phyloP scores from a whole-genome alignment of 1,284 basidiomycete genomes.

The Schizopora paradoxa region DNA sequence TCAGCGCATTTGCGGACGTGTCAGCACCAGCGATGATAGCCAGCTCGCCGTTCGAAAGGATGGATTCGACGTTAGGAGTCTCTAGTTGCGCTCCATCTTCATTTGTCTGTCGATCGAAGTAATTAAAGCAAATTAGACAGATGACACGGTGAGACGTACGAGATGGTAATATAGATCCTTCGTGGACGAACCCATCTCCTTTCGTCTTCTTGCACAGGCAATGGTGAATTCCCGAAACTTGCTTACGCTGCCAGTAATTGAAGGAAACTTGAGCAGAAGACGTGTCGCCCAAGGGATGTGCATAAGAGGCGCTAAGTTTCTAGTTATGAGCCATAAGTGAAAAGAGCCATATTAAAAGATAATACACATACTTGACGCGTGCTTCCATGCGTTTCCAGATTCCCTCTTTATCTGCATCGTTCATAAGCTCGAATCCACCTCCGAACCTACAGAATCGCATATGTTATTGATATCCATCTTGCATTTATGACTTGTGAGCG shows the following conservation, averaged over 20 bases:
- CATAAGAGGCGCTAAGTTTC: constrained; percentile 3
- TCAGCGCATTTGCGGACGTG: constrained; percentile 30
- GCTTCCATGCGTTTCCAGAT: constrained; percentile 18
- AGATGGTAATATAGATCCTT: constrained; percentile 16
- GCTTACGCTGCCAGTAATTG: constrained; percentile 7
- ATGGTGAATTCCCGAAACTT: constrained; percentile 14
- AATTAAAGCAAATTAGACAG: constrained; percentile 12
- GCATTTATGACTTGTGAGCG: background rate
- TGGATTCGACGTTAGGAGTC: constrained; percentile 21
- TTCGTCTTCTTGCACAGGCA: constrained; percentile 10
- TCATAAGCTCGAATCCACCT: constrained; percentile 27
- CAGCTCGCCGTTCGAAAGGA: constrained; percentile 30
- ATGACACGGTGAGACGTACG: background rate
- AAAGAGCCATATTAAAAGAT: background rate
- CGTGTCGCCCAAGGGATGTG: constrained; percentile 16
- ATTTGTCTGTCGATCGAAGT: constrained; percentile 26
- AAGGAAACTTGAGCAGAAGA: constrained; percentile 12
- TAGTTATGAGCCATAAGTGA: background rate
- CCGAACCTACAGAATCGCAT: constrained; percentile 26
- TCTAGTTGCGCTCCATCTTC: constrained; percentile 21
- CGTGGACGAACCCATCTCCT: constrained; percentile 4
- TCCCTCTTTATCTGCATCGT: constrained; percentile 21
- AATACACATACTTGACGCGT: constrained; percentile 11
- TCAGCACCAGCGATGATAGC: constrained; percentile 36
- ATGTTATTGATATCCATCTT: background rate